Percentiles rank a stretch among this genome's conserved stretches.
Evolutionary conservation across 352 stramenopile genomes (phyloP).

Genomic region (Pythium aphanidermatum): DNA sequence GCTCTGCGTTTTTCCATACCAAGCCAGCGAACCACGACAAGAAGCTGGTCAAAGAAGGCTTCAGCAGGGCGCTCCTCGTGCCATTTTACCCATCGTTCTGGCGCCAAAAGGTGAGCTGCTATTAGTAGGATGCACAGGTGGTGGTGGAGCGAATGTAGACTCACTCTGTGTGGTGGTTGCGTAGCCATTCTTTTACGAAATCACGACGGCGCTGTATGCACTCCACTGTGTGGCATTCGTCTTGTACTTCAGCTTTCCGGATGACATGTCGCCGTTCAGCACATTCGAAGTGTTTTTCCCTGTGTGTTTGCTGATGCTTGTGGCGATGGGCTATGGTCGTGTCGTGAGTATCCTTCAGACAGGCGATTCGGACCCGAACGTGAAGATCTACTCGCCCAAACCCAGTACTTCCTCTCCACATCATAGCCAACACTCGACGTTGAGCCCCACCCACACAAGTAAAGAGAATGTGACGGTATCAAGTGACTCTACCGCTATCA

Average conservation of each 20-base stretch:
- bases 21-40: constrained; percentile 79
- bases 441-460: constrained; percentile 9
- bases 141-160: background rate
- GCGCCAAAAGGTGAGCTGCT: constrained; percentile 43
- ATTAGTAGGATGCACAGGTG: background rate
- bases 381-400: constrained; percentile 57
- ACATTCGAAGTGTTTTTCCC: constrained; percentile 68
- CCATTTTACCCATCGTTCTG: constrained; percentile 71
- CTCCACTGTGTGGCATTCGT: constrained; percentile 38
- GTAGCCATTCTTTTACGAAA: constrained; percentile 60
- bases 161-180: background rate
- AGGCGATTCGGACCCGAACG: constrained; percentile 41
- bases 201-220: constrained; percentile 43
- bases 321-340: constrained; percentile 70
- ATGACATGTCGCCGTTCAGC: constrained; percentile 44
- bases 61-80: constrained; percentile 60
- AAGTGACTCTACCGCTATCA: background rate
- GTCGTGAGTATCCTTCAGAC: constrained; percentile 65
- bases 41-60: constrained; percentile 68
- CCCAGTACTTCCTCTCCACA: constrained; percentile 6
- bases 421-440: constrained; percentile 7
- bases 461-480: background rate
- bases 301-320: constrained; percentile 44
- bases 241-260: constrained; percentile 46
- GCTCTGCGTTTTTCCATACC: constrained; percentile 81